Conservation (phyloP, 768 basidiomycete genomes). For the Trametes elegans region DNA sequence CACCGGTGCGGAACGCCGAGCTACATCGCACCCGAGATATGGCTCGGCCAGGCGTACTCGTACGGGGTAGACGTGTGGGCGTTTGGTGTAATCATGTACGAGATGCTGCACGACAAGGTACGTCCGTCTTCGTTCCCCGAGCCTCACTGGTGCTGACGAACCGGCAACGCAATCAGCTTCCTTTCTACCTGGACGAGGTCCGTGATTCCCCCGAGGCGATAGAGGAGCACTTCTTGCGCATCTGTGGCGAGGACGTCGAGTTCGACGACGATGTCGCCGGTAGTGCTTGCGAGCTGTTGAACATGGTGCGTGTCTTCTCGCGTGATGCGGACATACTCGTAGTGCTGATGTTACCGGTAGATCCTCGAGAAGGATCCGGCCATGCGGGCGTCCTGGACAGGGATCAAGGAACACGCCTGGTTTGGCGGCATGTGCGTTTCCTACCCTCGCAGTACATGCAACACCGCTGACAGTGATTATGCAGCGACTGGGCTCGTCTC, state of each 20-base stretch:
- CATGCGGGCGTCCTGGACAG: neutral
- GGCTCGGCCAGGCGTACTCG: conserved; percentile 32
- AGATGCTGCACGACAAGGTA: conserved; percentile 20
- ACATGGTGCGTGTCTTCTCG: neutral
- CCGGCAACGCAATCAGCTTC: conserved; percentile 8
- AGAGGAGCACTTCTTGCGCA: neutral
- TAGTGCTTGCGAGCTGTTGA: neutral
- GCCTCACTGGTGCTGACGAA: neutral
- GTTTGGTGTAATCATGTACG: conserved; percentile 38
- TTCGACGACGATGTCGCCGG: neutral
- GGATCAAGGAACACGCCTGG: conserved; percentile 8
- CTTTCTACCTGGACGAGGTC: conserved; percentile 7
- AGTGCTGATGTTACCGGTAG: neutral
- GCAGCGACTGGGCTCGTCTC: conserved; percentile 3
- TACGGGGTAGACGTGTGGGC: conserved; percentile 44
- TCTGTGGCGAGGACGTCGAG: neutral
- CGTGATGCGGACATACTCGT: neutral
- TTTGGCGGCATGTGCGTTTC: neutral
- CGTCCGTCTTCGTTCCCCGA: neutral
- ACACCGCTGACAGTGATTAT: neutral
- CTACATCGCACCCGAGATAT: conserved; percentile 48
- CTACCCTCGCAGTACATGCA: too few species aligned
- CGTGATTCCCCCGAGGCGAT: neutral
- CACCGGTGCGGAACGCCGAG: conserved; percentile 39
- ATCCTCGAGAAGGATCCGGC: conserved; percentile 8